Evolutionary conservation across 768 basidiomycete species (phyloP).

Genomic region (Suillus plorans): DNA sequence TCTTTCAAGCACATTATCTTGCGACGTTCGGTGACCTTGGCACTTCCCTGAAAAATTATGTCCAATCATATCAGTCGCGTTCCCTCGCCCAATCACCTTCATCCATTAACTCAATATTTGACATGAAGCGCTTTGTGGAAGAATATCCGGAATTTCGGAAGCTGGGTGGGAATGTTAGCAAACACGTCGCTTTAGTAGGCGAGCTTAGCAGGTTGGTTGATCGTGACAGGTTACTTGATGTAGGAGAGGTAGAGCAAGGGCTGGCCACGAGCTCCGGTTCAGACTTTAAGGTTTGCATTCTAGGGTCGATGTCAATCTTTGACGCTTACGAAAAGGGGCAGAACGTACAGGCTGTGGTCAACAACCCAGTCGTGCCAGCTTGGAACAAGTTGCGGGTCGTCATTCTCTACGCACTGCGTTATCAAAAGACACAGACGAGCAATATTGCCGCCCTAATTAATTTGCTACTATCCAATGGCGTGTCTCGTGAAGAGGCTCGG

Average conservation of each 20-base stretch:
- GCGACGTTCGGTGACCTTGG: slow-evolving; percentile 97
- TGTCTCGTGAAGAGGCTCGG: slow-evolving; percentile 72
- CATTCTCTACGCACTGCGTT: slow-evolving; percentile 89
- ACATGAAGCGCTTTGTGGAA: slow-evolving; percentile 98
- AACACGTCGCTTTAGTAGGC: slow-evolving; percentile 96
- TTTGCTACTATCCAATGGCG: slow-evolving; percentile 72
- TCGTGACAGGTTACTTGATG: slow-evolving; percentile 79
- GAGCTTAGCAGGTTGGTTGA: slow-evolving; percentile 92
- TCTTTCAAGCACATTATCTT: slow-evolving; percentile 88
- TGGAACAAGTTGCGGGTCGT: slow-evolving; percentile 89
- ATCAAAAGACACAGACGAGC: slow-evolving; percentile 84
- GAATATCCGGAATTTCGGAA: slow-evolving; percentile 98
- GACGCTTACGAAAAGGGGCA: slow-evolving; percentile 29
- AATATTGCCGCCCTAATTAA: slow-evolving; percentile 82
- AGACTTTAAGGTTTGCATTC: slow-evolving; percentile 71
- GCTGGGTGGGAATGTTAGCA: slow-evolving; percentile 96
- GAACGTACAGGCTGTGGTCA: slow-evolving; percentile 81
- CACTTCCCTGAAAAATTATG: slow-evolving; percentile 86
- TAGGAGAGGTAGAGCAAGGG: slow-evolving; percentile 96
- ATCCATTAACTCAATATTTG: slow-evolving; percentile 87
- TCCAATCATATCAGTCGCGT: slow-evolving; percentile 86
- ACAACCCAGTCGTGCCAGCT: slow-evolving; percentile 62
- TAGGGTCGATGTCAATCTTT: neutral
- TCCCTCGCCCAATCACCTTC: slow-evolving; percentile 75
- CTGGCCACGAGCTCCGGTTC: slow-evolving; percentile 89